Conservation (phyloP, 176 grass and related monocot species). For the Juncus effusus region DNA sequence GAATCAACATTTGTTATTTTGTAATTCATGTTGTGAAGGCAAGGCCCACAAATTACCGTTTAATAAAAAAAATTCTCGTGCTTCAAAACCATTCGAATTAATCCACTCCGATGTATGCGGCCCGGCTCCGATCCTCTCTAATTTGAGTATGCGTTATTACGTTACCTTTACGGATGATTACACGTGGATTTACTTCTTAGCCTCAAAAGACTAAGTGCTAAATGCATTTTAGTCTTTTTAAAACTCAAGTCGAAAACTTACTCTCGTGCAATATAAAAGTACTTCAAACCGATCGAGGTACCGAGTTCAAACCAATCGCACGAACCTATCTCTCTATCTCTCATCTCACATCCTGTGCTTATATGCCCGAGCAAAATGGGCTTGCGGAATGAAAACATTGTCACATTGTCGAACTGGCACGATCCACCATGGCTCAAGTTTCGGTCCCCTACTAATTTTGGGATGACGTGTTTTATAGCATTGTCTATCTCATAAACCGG, state of each 20-base stretch:
- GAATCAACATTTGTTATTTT: too few species aligned
- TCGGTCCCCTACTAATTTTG: neutral
- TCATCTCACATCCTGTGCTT: neutral
- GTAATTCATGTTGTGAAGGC: too few species aligned
- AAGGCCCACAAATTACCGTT: too few species aligned
- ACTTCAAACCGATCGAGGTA: neutral
- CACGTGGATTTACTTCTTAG: neutral
- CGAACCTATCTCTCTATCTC: neutral
- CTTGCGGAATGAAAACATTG: neutral
- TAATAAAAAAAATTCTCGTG: too few species aligned
- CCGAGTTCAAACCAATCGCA: neutral
- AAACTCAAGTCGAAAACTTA: neutral
- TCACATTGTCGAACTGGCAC: neutral
- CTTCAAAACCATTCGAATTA: too few species aligned
- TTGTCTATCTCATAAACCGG: too few species aligned
- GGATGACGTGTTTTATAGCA: too few species aligned
- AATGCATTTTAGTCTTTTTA: neutral
- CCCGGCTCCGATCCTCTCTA: too few species aligned
- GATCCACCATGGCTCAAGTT: neutral
- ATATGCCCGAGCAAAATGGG: slow-evolving; percentile 8
- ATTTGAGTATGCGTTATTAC: neutral
- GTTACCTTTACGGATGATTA: slow-evolving; percentile 15
- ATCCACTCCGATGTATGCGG: too few species aligned
- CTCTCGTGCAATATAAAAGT: neutral
- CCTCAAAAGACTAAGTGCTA: neutral